Evolutionary conservation across 2,329 filamentous ascomycete species (phyloP).

Genomic region (Apiospora aurea): DNA sequence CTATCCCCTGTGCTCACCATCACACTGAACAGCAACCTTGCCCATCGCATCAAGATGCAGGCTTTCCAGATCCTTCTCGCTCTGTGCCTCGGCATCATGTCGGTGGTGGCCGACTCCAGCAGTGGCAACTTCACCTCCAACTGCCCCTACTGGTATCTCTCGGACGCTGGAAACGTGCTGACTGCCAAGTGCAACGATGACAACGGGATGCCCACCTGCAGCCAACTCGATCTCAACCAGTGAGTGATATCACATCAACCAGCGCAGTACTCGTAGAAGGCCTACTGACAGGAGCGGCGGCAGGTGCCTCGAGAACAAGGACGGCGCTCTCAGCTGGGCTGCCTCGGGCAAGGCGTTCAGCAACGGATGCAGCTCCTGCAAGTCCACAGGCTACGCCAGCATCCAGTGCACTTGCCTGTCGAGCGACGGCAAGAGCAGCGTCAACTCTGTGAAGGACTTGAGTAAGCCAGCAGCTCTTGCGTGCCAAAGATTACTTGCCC

Average conservation of each 20-base stretch:
- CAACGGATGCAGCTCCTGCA: slow-evolving; percentile 14
- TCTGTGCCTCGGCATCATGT: background rate
- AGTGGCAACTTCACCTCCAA: slow-evolving; percentile 14
- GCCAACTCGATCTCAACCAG: slow-evolving; percentile 16
- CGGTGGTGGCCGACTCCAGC: slow-evolving; percentile 4
- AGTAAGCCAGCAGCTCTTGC: background rate
- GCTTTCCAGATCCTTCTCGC: background rate
- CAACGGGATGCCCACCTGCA: background rate
- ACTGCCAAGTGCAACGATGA: slow-evolving; percentile 9
- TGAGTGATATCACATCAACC: background rate
- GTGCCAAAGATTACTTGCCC: background rate
- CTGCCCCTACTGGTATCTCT: slow-evolving; percentile 5
- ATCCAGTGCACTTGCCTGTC: slow-evolving; percentile 8
- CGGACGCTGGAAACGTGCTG: background rate
- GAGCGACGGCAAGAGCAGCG: background rate
- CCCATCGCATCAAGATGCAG: background rate
- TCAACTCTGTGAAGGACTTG: slow-evolving; percentile 2
- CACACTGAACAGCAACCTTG: background rate
- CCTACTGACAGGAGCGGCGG: background rate
- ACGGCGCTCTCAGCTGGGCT: slow-evolving; percentile 1
- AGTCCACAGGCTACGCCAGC: slow-evolving; percentile 6
- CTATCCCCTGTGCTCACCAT: background rate
- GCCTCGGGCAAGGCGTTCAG: background rate
- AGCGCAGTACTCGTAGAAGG: background rate
- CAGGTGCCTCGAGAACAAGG: slow-evolving; percentile 1